Evolutionary conservation across 352 stramenopile species (phyloP).

Genomic region (Globisporangium viniferum): DNA sequence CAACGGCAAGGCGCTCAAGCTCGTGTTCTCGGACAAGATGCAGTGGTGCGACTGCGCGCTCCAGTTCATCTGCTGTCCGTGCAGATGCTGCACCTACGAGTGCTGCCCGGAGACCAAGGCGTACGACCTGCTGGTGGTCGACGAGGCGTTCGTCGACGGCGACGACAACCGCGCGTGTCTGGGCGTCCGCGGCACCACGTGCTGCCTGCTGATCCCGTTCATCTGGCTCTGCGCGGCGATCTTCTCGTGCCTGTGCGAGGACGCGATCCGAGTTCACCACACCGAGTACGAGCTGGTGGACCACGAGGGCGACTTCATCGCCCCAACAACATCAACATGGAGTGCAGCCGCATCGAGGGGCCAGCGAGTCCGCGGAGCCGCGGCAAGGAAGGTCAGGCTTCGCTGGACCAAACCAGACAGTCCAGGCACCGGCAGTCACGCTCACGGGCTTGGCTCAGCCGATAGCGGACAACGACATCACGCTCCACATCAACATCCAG

Average conservation of each 20-base stretch:
- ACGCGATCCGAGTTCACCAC: conserved; percentile 11
- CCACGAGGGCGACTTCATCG: conserved; percentile 15
- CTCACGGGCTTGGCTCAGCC: too few species aligned
- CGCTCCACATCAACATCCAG: too few species aligned
- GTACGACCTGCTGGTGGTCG: conserved; percentile 10
- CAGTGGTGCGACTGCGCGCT: conserved; percentile 11
- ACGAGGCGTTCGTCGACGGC: conserved; percentile 9
- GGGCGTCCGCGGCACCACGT: conserved; percentile 1
- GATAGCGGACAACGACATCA: too few species aligned
- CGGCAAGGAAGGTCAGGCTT: not conserved
- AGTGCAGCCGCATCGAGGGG: conserved; percentile 1
- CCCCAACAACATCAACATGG: conserved; percentile 11
- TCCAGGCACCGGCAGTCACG: not conserved
- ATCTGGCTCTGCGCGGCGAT: not conserved
- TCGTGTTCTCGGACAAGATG: conserved; percentile 8
- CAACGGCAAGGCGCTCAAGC: conserved; percentile 9
- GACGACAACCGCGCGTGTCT: not conserved
- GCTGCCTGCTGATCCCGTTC: not conserved
- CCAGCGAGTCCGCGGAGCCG: conserved; percentile 1
- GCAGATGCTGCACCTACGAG: not conserved
- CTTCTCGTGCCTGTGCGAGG: conserved; percentile 4
- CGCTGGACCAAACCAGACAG: not conserved
- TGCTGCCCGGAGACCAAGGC: conserved; percentile 5
- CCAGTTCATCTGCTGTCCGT: conserved; percentile 13
- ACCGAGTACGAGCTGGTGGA: conserved; percentile 14